Evolutionary conservation across 2,329 filamentous ascomycete species (phyloP).

Genomic region (Monilinia polystroma): DNA sequence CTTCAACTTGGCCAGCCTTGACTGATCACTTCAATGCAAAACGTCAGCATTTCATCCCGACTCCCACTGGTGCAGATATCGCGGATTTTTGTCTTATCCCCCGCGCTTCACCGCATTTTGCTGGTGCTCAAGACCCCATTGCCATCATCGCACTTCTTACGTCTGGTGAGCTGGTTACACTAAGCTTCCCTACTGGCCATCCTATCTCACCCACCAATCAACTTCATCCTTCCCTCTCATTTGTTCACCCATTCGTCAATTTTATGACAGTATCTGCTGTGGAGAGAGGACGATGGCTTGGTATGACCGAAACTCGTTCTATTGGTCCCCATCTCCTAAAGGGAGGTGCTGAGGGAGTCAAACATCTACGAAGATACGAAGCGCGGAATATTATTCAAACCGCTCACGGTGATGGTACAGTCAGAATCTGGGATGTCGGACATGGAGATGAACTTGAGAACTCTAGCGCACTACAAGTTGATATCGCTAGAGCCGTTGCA

Average conservation of each 20-base stretch:
- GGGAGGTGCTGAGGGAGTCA: constrained; percentile 72
- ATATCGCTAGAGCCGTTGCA: constrained; percentile 78
- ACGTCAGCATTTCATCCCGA: constrained; percentile 66
- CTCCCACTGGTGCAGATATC: constrained; percentile 74
- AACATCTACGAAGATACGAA: constrained; percentile 74
- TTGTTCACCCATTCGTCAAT: constrained; percentile 86
- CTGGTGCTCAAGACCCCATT: constrained; percentile 85
- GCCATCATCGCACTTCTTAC: constrained; percentile 76
- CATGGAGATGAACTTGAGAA: constrained; percentile 95
- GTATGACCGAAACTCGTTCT: constrained; percentile 79
- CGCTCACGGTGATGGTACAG: constrained; percentile 84
- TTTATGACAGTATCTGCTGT: constrained; percentile 70
- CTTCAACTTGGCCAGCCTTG: constrained; percentile 83
- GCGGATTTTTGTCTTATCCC: constrained; percentile 82
- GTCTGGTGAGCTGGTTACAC: constrained; percentile 83
- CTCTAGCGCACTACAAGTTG: constrained; percentile 74
- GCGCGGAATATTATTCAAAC: constrained; percentile 81
- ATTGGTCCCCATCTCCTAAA: constrained; percentile 75
- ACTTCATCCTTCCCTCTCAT: constrained; percentile 80
- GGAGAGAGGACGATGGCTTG: constrained; percentile 80
- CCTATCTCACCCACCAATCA: constrained; percentile 91
- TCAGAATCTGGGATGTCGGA: constrained; percentile 91
- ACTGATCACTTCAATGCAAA: constrained; percentile 78
- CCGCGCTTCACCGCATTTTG: constrained; percentile 78
- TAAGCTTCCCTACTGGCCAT: constrained; percentile 90